Conservation (phyloP, 306 rosid genomes). For the Prunus campanulata region DNA sequence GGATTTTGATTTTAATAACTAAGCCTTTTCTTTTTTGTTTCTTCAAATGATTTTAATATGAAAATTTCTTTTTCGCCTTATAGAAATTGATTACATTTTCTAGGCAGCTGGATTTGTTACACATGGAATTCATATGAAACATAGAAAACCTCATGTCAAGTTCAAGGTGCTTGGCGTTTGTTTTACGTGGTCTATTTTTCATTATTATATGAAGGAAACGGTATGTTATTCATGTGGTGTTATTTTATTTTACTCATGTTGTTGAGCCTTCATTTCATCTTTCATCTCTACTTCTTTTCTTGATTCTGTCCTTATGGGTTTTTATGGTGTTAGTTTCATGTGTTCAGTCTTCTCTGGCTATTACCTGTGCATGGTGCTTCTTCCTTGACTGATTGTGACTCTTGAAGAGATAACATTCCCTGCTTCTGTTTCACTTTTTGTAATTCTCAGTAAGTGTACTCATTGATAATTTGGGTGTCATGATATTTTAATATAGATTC, state of each 20-base stretch:
- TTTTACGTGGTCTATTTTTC: neutral
- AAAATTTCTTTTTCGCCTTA: too few relatives aligned
- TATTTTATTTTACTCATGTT: neutral
- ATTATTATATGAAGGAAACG: neutral
- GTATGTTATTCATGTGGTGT: neutral
- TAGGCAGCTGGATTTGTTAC: neutral
- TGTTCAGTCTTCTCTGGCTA: neutral
- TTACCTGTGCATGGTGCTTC: neutral
- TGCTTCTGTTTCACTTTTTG: neutral
- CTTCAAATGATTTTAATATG: too few relatives aligned
- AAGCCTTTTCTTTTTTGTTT: too few relatives aligned
- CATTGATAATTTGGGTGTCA: constrained; percentile 2
- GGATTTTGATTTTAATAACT: too few relatives aligned
- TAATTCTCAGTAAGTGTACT: neutral
- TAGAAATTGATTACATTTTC: too few relatives aligned
- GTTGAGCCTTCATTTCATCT: neutral
- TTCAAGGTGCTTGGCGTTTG: neutral
- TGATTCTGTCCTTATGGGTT: neutral
- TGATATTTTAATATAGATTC: constrained; percentile 41
- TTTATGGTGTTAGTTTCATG: neutral
- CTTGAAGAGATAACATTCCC: neutral
- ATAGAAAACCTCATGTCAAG: too few relatives aligned
- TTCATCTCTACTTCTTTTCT: neutral
- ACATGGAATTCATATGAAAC: neutral
- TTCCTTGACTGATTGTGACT: neutral